Evolutionary conservation across 257 asterid genomes (phyloP).

Genomic region (Verbascum thapsus): DNA sequence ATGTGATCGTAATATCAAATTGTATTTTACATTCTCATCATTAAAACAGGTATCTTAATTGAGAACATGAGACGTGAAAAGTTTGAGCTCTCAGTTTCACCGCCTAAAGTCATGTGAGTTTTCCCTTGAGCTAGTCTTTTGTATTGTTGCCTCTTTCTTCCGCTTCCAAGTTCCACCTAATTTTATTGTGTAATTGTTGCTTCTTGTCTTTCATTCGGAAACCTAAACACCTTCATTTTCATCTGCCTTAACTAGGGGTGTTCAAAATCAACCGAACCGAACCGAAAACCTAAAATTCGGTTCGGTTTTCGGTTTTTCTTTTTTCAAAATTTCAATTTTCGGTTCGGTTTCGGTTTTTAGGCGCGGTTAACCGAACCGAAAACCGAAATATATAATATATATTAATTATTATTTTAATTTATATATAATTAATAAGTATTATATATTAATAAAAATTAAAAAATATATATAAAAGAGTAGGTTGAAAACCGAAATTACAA

Average conservation of each 20-base stretch:
- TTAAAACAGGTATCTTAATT: constrained; percentile 75
- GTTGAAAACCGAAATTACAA: too few relatives aligned
- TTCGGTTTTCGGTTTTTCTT: too few relatives aligned
- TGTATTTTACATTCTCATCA: constrained; percentile 7
- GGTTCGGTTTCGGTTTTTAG: too few relatives aligned
- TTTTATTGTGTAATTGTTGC: neutral
- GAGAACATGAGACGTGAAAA: constrained; percentile 99
- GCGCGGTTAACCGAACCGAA: too few relatives aligned
- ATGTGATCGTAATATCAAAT: constrained; percentile 20
- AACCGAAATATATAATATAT: too few relatives aligned
- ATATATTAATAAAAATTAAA: too few relatives aligned
- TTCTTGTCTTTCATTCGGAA: neutral
- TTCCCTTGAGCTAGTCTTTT: constrained; percentile 30
- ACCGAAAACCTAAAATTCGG: too few relatives aligned
- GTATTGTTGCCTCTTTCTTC: constrained; percentile 13
- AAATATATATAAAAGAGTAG: too few relatives aligned
- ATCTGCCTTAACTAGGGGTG: neutral
- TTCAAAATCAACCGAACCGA: too few relatives aligned
- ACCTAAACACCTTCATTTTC: neutral
- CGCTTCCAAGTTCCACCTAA: neutral
- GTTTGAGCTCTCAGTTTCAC: constrained; percentile 94
- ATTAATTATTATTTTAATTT: too few relatives aligned
- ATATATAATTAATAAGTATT: too few relatives aligned
- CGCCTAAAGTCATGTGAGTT: constrained; percentile 98
- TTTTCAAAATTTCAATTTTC: too few relatives aligned